A percentile compares a stretch with the other conserved stretches of the same genome.
These are phyloP conservation scores for Penicillium sp. DNA, from an alignment of 2,329 filamentous ascomycete species.

Conservation along the genomic window DNA sequence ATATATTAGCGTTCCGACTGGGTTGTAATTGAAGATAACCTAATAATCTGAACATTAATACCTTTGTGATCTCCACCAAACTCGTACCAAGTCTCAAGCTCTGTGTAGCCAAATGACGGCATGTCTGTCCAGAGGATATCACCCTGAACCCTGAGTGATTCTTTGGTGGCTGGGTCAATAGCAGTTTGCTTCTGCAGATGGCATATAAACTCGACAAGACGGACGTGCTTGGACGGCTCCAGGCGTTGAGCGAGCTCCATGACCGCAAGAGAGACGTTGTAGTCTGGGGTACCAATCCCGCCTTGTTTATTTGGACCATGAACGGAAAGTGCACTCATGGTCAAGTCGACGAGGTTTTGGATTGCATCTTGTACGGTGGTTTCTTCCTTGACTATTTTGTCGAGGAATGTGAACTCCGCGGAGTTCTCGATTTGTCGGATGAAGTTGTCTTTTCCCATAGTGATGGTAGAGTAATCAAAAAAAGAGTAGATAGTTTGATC, in stretches of 20 bases:
- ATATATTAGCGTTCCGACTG: background rate
- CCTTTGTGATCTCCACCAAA: slow-evolving; percentile 17
- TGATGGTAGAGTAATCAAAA: background rate
- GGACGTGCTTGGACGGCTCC: slow-evolving; percentile 14
- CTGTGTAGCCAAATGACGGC: slow-evolving; percentile 18
- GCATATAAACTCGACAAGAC: slow-evolving; percentile 16
- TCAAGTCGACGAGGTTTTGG: slow-evolving; percentile 9
- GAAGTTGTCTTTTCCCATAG: slow-evolving; percentile 11
- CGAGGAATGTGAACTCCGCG: slow-evolving; percentile 11
- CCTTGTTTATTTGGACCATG: slow-evolving; percentile 2
- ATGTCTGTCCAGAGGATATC: slow-evolving; percentile 16
- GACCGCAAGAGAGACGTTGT: slow-evolving; percentile 14
- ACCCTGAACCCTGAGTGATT: slow-evolving; percentile 10
- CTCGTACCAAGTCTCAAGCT: slow-evolving; percentile 17
- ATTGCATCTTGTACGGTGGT: slow-evolving; percentile 11
- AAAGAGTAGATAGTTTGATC: background rate
- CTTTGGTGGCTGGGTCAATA: slow-evolving; percentile 9
- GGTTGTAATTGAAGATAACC: too few species aligned
- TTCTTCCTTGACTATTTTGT: slow-evolving; percentile 10
- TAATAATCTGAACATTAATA: slow-evolving; percentile 2
- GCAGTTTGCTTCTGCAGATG: slow-evolving; percentile 14
- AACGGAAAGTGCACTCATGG: slow-evolving; percentile 6
- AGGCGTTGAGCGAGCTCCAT: slow-evolving; percentile 19
- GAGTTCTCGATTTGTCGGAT: slow-evolving; percentile 12
- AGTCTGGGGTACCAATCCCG: slow-evolving; percentile 12